Evolutionary conservation across 2,329 filamentous ascomycete species (phyloP).

Genomic region (Sarocladium strictum): DNA sequence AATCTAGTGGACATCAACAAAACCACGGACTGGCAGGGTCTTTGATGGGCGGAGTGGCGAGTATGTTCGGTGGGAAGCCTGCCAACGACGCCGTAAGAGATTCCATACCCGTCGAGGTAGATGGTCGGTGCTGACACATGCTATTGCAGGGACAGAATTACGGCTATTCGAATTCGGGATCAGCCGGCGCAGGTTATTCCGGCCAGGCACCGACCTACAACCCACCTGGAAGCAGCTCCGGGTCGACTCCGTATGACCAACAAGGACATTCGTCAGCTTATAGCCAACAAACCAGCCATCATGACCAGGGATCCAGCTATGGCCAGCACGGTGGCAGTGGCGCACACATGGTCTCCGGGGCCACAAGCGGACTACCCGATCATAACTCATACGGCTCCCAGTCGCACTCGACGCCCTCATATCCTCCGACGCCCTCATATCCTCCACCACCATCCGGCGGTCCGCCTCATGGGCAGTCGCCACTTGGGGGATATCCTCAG

Average conservation of each 20-base stretch:
- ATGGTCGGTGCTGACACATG: slow-evolving; percentile 5
- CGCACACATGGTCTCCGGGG: neutral
- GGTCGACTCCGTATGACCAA: slow-evolving; percentile 14
- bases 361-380: neutral
- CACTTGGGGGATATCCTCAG: slow-evolving; percentile 14
- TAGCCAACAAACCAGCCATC: slow-evolving; percentile 4
- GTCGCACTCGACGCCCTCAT: no score
- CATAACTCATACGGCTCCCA: neutral
- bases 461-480: slow-evolving; percentile 15
- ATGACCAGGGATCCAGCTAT: neutral
- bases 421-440: slow-evolving; percentile 14
- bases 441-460: slow-evolving; percentile 17
- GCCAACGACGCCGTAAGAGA: neutral
- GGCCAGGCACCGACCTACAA: slow-evolving; percentile 52
- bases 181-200: slow-evolving; percentile 47
- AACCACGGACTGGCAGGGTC: slow-evolving; percentile 45
- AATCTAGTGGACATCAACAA: slow-evolving; percentile 23
- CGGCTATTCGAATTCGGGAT: slow-evolving; percentile 54
- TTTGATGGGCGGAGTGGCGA: slow-evolving; percentile 49
- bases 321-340: neutral
- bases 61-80: slow-evolving; percentile 43
- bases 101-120: slow-evolving; percentile 18
- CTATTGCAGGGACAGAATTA: slow-evolving; percentile 46
- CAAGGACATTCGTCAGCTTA: slow-evolving; percentile 12
- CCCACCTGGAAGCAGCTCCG: slow-evolving; percentile 23